These are phyloP conservation scores for Ophiocordyceps camponoti-leonardi DNA, from an alignment of 2,329 filamentous ascomycete genomes.

Conservation along the genomic window DNA sequence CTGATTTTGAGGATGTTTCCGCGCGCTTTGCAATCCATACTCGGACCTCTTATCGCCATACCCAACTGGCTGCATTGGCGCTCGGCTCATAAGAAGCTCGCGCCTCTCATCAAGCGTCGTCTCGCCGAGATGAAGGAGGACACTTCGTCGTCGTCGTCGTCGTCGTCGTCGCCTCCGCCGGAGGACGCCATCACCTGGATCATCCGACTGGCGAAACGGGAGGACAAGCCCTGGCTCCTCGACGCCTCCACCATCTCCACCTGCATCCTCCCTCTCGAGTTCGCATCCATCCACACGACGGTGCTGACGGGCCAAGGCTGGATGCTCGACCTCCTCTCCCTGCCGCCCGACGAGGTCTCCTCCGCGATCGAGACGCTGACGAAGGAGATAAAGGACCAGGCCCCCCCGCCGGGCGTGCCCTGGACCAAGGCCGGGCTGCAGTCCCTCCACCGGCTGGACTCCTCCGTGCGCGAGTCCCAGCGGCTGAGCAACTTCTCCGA, in stretches of 20 bases:
- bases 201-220: conserved; percentile 30
- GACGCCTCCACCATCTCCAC: conserved; percentile 29
- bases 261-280: conserved; percentile 36
- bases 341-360: conserved; percentile 12
- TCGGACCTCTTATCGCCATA: conserved; percentile 26
- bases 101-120: conserved; percentile 31
- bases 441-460: conserved; percentile 28
- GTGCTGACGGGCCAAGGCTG: conserved; percentile 30
- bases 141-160: background rate
- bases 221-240: conserved; percentile 24
- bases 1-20: conserved; percentile 29
- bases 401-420: conserved; percentile 12
- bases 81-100: conserved; percentile 17
- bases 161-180: conserved; percentile 15
- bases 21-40: conserved; percentile 27
- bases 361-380: conserved; percentile 20
- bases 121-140: conserved; percentile 22
- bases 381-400: conserved; percentile 19
- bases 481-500: conserved; percentile 28
- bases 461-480: conserved; percentile 34
- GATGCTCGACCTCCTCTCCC: conserved; percentile 27
- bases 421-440: conserved; percentile 30
- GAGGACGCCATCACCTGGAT: conserved; percentile 42
- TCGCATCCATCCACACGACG: conserved; percentile 42
- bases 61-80: conserved; percentile 29